These are phyloP conservation scores for Daucus carota DNA, from an alignment of 129 eudicot species.

Conservation along the genomic window DNA sequence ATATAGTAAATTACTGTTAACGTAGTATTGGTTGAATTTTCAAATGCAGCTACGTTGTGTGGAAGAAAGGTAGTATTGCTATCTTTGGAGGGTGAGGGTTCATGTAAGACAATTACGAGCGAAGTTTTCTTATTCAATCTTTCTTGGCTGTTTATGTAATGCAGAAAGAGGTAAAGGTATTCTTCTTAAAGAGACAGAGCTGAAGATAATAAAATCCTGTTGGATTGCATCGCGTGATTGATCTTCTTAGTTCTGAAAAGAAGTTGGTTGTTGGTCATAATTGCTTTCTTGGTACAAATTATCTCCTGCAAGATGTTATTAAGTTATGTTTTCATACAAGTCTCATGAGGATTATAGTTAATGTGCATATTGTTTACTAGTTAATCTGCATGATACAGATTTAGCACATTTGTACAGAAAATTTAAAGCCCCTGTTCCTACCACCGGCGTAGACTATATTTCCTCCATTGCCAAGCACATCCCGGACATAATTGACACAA, in stretches of 20 bases:
- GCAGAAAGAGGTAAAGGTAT: slow-evolving; percentile 68
- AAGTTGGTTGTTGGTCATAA: slow-evolving; percentile 94
- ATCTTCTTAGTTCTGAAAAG: slow-evolving; percentile 69
- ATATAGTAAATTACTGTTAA: background rate
- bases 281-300: slow-evolving; percentile 78
- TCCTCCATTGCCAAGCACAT: slow-evolving; percentile 44
- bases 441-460: slow-evolving; percentile 53
- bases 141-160: slow-evolving; percentile 4
- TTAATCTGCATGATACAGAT: slow-evolving; percentile 44
- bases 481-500: slow-evolving; percentile 78
- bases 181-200: slow-evolving; percentile 41
- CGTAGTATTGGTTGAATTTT: background rate
- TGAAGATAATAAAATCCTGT: slow-evolving; percentile 57
- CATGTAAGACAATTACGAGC: background rate
- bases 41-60: background rate
- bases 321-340: background rate
- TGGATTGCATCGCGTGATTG: slow-evolving; percentile 94
- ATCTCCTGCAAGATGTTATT: background rate
- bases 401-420: slow-evolving; percentile 78
- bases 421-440: slow-evolving; percentile 83
- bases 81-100: background rate
- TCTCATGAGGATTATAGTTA: slow-evolving; percentile 1
- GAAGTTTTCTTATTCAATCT: background rate
- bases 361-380: background rate
- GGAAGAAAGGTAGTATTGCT: background rate